Percentiles rank a stretch among this genome's conserved stretches.
Conservation (phyloP, 2,329 filamentous ascomycete species). For the Macrophomina phaseolina region DNA sequence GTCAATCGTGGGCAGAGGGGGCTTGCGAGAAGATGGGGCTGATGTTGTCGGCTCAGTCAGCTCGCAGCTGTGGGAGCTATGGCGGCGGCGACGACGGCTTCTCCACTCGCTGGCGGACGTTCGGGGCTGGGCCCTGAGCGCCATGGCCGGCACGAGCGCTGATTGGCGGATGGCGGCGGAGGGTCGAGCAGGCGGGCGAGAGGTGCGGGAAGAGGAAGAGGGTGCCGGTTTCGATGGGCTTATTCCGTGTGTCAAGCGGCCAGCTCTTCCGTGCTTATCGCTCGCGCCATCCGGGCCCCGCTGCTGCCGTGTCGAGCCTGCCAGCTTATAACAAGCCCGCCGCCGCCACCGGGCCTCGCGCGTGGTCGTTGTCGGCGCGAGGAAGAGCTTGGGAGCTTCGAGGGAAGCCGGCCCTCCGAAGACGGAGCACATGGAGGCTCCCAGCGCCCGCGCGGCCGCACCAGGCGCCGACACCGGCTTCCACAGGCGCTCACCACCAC, state of each 20-base stretch:
- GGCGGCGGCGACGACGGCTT: slow-evolving; percentile 5
- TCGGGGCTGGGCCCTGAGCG: slow-evolving; percentile 3
- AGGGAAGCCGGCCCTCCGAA: slow-evolving; percentile 3
- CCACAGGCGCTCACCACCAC: not conserved
- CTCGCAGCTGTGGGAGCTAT: slow-evolving; percentile 20
- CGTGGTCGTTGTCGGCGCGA: not conserved
- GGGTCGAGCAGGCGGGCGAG: not conserved
- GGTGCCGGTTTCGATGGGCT: slow-evolving; percentile 1
- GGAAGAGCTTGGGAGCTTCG: slow-evolving; percentile 10
- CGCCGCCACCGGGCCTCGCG: not conserved
- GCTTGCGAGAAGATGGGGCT: not conserved
- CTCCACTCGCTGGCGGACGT: slow-evolving; percentile 5
- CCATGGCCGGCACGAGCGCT: not conserved
- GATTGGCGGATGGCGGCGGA: not conserved
- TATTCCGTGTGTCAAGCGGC: not conserved
- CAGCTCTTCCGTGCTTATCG: slow-evolving; percentile 13
- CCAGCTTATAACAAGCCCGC: slow-evolving; percentile 2
- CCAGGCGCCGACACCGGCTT: not conserved
- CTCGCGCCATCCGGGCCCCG: not conserved
- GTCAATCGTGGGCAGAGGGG: slow-evolving; percentile 1
- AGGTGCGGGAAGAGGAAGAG: slow-evolving; percentile 1
- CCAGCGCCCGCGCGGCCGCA: not conserved
- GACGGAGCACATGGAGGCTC: not conserved
- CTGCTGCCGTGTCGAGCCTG: not conserved
- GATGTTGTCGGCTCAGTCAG: not conserved